Evolutionary conservation across 2,329 filamentous ascomycete genomes (phyloP).

Genomic region (Huntiella abstrusa): DNA sequence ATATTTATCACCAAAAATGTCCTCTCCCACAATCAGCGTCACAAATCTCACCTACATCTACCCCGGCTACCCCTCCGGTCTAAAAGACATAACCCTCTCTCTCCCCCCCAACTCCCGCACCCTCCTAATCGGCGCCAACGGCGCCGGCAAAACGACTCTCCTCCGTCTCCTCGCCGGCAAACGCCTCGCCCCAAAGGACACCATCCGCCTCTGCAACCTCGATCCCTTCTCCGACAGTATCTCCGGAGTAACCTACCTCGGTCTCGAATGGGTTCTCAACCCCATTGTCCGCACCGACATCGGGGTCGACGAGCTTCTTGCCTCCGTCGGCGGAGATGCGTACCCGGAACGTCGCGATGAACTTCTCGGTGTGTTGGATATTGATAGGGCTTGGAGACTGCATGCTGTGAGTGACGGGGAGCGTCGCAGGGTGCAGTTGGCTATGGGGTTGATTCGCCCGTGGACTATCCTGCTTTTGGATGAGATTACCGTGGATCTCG

Average conservation of each 20-base stretch:
- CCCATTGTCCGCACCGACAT: conserved; percentile 92
- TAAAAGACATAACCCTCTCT: conserved; percentile 52
- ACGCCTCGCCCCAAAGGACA: conserved; percentile 61
- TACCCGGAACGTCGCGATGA: conserved; percentile 73
- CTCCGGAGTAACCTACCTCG: conserved; percentile 91
- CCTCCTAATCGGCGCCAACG: conserved; percentile 87
- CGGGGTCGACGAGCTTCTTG: conserved; percentile 67
- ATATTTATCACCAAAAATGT: conserved; percentile 13
- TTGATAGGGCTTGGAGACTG: conserved; percentile 86
- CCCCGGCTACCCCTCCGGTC: conserved; percentile 63
- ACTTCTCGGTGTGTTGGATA: conserved; percentile 72
- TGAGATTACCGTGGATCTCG: conserved; percentile 92
- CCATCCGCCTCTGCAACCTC: conserved; percentile 59
- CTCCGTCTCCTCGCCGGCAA: conserved; percentile 89
- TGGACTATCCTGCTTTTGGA: conserved; percentile 86
- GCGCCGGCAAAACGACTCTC: conserved; percentile 91
- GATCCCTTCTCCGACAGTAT: conserved; percentile 85
- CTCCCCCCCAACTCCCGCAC: conserved; percentile 74
- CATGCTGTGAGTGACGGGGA: conserved; percentile 91
- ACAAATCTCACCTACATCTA: conserved; percentile 72
- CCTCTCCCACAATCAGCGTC: conserved; percentile 47
- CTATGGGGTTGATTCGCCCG: conserved; percentile 82
- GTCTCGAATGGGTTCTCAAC: conserved; percentile 95
- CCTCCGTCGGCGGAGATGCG: conserved; percentile 68
- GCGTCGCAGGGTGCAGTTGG: conserved; percentile 74